Conservation (phyloP, 2,329 filamentous ascomycete species). For the Malbranchea zuffiana region DNA sequence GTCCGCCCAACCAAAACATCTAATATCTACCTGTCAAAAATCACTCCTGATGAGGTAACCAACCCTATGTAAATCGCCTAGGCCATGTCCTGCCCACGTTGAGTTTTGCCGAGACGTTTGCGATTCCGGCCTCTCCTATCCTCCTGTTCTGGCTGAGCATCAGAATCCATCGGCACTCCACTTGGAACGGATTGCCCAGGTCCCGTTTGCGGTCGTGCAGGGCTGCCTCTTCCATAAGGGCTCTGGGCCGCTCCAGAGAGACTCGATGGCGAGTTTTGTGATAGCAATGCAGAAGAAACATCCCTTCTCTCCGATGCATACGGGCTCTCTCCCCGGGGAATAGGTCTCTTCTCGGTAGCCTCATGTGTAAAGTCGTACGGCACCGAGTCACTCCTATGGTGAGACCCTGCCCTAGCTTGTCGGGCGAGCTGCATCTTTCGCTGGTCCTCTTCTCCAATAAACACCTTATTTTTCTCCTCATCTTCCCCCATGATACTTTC, state of each 20-base stretch:
- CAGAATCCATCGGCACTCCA: constrained; percentile 9
- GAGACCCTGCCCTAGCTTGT: constrained; percentile 15
- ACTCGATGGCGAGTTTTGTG: constrained; percentile 15
- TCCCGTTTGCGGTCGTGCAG: too few relatives aligned
- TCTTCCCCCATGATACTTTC: constrained; percentile 63
- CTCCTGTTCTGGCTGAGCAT: constrained; percentile 6
- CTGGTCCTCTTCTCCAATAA: constrained; percentile 68
- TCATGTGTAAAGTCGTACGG: constrained; percentile 5
- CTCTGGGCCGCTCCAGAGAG: constrained; percentile 23
- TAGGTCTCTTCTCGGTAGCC: constrained; percentile 7
- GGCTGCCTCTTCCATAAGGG: constrained; percentile 1
- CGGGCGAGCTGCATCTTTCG: constrained; percentile 63
- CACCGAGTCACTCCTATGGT: constrained; percentile 2
- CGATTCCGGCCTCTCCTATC: constrained; percentile 8
- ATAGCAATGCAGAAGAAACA: constrained; percentile 3
- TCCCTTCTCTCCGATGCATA: constrained; percentile 4
- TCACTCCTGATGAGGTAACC: too few relatives aligned
- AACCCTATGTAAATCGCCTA: constrained; percentile 1
- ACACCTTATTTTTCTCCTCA: constrained; percentile 4
- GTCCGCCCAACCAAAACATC: too few relatives aligned
- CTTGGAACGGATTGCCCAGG: too few relatives aligned
- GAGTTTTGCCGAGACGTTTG: constrained; percentile 11
- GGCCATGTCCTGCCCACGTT: constrained; percentile 9
- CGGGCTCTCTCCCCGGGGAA: constrained; percentile 4
- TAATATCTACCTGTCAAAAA: too few relatives aligned